phyloP scores from a whole-genome alignment of 1,284 basidiomycete genomes.

The Pholiota adiposa region DNA sequence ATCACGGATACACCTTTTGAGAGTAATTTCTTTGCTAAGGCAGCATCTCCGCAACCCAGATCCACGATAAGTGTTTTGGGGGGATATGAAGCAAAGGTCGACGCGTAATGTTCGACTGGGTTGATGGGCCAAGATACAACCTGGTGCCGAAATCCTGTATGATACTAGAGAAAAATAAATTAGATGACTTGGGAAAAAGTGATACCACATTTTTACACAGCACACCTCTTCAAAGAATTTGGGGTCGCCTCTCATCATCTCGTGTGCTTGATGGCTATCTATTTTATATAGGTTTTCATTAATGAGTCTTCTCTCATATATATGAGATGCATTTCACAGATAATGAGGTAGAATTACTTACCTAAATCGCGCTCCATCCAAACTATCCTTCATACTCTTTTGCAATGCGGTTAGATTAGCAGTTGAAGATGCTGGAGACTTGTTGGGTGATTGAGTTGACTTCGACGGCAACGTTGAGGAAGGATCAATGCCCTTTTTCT shows the following conservation, averaged over 20 bases:
- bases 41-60: slow-evolving; percentile 94
- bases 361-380: slow-evolving; percentile 89
- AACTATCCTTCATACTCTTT: slow-evolving; percentile 71
- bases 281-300: slow-evolving; percentile 91
- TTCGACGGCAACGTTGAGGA: slow-evolving; percentile 16
- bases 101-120: slow-evolving; percentile 81
- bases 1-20: slow-evolving; percentile 74
- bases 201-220: not conserved
- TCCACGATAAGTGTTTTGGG: slow-evolving; percentile 83
- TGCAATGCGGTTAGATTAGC: slow-evolving; percentile 74
- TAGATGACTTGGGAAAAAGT: not conserved
- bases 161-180: slow-evolving; percentile 65
- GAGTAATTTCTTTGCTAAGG: slow-evolving; percentile 77
- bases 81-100: slow-evolving; percentile 61
- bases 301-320: slow-evolving; percentile 62
- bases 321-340: slow-evolving; percentile 10
- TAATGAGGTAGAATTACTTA: slow-evolving; percentile 32
- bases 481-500: slow-evolving; percentile 23
- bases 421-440: slow-evolving; percentile 13
- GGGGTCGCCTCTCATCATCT: slow-evolving; percentile 77
- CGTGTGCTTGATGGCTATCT: slow-evolving; percentile 71
- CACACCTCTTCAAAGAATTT: slow-evolving; percentile 34
- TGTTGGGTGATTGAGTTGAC: slow-evolving; percentile 19
- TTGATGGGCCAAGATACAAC: slow-evolving; percentile 92
- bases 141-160: slow-evolving; percentile 87